phyloP scores from a whole-genome alignment of 2,329 filamentous ascomycete species.

The Epichloe coenophiala region DNA sequence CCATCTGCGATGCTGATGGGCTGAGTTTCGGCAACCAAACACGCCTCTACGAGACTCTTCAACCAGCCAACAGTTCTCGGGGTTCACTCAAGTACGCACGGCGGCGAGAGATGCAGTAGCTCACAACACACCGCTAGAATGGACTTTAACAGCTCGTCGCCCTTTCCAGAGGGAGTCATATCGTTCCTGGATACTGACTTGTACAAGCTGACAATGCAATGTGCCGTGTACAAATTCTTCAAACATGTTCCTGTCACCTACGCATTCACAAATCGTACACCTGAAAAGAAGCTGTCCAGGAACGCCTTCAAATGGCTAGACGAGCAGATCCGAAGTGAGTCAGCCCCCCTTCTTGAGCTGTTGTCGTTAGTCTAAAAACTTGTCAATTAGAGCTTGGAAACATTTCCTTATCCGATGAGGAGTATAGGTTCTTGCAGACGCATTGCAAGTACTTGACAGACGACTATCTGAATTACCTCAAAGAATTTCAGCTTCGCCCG shows the following conservation, averaged over 20 bases:
- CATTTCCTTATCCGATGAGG: constrained; percentile 64
- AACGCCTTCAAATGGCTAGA: constrained; percentile 76
- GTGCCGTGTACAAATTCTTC: constrained; percentile 86
- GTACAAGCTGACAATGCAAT: constrained; percentile 99
- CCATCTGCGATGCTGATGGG: background rate
- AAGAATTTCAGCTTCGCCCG: constrained; percentile 68
- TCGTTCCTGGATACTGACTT: constrained; percentile 74
- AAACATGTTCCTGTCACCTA: constrained; percentile 73
- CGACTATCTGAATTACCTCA: constrained; percentile 69
- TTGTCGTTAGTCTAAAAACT: background rate
- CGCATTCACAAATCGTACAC: constrained; percentile 88
- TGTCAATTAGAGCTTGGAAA: constrained; percentile 58
- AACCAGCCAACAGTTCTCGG: too few species aligned
- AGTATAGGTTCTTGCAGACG: constrained; percentile 63
- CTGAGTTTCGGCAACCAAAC: background rate
- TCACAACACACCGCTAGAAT: constrained; percentile 21
- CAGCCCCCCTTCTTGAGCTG: background rate
- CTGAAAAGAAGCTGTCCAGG: constrained; percentile 79
- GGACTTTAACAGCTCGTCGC: constrained; percentile 54
- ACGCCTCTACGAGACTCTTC: background rate
- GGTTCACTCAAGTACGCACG: too few species aligned
- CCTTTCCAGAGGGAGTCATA: constrained; percentile 62
- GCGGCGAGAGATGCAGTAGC: too few species aligned
- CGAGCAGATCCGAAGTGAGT: constrained; percentile 64
- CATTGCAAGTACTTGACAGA: constrained; percentile 70